Conservation (phyloP, 305 asterid genomes). For the Andrographis paniculata region DNA sequence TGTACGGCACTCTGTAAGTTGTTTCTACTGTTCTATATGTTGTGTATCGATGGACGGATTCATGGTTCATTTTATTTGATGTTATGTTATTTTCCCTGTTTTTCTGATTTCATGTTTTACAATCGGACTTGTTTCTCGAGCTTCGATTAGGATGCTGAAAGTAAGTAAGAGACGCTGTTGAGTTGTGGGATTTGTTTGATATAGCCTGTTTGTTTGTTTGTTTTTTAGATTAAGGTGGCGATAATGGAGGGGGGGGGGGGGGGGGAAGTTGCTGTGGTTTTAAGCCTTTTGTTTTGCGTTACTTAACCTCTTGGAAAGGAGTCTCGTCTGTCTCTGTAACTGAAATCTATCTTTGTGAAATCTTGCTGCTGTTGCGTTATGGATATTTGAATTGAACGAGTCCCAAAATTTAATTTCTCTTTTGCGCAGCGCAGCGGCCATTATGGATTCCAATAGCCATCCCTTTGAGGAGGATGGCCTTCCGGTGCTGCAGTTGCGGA, state of each 20-base stretch:
- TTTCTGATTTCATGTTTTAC: no score
- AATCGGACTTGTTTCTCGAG: conserved; percentile 20
- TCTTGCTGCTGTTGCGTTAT: conserved; percentile 5
- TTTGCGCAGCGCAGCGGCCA: conserved; percentile 32
- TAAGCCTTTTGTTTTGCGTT: conserved; percentile 12
- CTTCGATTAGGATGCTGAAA: conserved; percentile 19
- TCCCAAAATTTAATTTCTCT: conserved; percentile 8
- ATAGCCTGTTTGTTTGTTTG: background rate
- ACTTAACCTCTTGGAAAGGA: conserved; percentile 13
- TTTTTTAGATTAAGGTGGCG: conserved; percentile 6
- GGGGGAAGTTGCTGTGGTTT: conserved; percentile 5
- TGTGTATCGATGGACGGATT: conserved; percentile 2
- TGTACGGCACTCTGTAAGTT: conserved; percentile 25
- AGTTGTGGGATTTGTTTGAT: conserved; percentile 10
- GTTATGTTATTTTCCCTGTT: no score
- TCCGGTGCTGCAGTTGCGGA: conserved; percentile 67
- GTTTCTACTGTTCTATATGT: conserved; percentile 20
- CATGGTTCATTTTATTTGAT: background rate
- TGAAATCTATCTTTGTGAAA: conserved; percentile 6
- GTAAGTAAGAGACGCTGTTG: conserved; percentile 13
- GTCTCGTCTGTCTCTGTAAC: conserved; percentile 5
- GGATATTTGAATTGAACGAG: conserved; percentile 13
- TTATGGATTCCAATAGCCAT: conserved; percentile 30
- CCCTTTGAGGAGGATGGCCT: conserved; percentile 46
- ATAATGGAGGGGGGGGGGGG: conserved; percentile 12